phyloP scores from a whole-genome alignment of 2,329 filamentous ascomycete genomes.

The Nemania sp. region DNA sequence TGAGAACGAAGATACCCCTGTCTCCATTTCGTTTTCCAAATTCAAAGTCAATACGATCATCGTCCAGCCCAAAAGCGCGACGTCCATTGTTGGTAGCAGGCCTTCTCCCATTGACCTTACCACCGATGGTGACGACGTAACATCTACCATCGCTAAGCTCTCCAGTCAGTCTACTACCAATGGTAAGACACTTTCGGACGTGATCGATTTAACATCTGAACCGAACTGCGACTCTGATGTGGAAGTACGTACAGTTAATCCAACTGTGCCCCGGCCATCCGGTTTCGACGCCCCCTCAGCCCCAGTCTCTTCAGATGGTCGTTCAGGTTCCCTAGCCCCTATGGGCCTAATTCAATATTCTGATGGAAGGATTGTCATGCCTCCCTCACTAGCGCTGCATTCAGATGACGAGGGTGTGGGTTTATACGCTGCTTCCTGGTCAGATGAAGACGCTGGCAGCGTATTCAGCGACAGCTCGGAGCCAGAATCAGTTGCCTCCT shows the following conservation, averaged over 20 bases:
- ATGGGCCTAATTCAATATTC: background rate
- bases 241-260: constrained; percentile 15
- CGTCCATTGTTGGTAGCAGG: constrained; percentile 14
- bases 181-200: constrained; percentile 35
- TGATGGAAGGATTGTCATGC: constrained; percentile 3
- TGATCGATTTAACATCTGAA: constrained; percentile 46
- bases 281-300: background rate
- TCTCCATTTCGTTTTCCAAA: background rate
- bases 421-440: background rate
- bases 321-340: background rate
- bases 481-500: constrained; percentile 8
- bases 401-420: constrained; percentile 16
- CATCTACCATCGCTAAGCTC: constrained; percentile 6
- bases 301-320: background rate
- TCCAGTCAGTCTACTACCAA: constrained; percentile 8
- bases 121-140: constrained; percentile 36
- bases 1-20: constrained; percentile 29
- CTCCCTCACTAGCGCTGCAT: background rate
- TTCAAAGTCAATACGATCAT: background rate
- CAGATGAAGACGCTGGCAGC: constrained; percentile 25
- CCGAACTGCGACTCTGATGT: constrained; percentile 35
- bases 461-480: background rate
- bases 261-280: background rate
- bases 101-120: constrained; percentile 44
- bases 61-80: background rate